Evolutionary conservation across 257 asterid species (phyloP), one percentile per base, ranked within the genome.

Genomic region (Cinchona pubescens): DNA sequence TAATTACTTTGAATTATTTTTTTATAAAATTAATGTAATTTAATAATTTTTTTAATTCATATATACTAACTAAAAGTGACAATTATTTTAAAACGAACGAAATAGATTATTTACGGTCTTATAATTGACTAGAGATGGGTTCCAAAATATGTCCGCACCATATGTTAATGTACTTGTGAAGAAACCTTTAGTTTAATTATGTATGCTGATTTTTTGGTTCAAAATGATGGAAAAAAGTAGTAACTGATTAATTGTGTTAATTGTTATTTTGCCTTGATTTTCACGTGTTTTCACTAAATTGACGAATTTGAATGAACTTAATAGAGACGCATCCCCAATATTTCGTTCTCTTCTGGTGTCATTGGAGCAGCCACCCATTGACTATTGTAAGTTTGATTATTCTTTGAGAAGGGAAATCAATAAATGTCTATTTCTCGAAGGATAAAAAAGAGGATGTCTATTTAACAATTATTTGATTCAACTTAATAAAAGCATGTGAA

Each of bases 321-420:
- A 12, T 34, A 4, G 53, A 61, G 66, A 58, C 67, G 29, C 68
- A 43, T 73, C 58, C 58, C 43, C 69, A 40, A 1, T 59, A 27
- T 73, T 40, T 73, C 37, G 46, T 64, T 34, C 3, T 38, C 38
- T 37, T 71, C 23, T 25, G 51, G 75, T 45, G 67, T 56, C 37
- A 56, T 37, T 55, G 27, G 64, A 14, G 14, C 55, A 25, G 19
- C 56, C 67, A 72, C 40, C 38, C 2, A 7, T 29, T 60, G 27
- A 11, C 61, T 55, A 11, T 25, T 59, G 18, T n/a, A n/a, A n/a
- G 35, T 25, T 59, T 59, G 34, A 59, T 59, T 25, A 5, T 6
- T 43, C 2, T 1, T 55, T 3, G 23, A 3, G 16, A 55, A 45
- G 68, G 9, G 21, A 66, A 40, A 23, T 11, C 71, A 37, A 66